Evolutionary conservation across 331 rosid species (phyloP), one percentile per base, ranked within the genome.

Genomic region (Cydonia oblonga): DNA sequence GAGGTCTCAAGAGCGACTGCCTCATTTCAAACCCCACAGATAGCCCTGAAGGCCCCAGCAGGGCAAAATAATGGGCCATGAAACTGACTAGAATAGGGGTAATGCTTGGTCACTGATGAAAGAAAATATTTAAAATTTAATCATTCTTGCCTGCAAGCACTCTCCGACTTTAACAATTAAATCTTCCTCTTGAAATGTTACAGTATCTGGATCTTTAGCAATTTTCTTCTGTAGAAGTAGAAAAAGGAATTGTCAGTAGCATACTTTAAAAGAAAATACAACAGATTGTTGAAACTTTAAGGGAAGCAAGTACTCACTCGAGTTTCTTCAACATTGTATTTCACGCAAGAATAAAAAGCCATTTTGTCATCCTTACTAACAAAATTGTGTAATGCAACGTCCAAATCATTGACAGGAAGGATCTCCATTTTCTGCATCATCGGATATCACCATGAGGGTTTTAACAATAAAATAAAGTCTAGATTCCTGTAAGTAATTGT

Each of bases 361-460:
- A 75, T 82, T 84, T 88, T 93, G 51, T 93, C 97, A 79, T 93
- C 98, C 86, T 93, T 89, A 82, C 83, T 91, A 75, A 91, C 98
- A 81, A 91, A 89, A 83, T 86, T 76, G 73, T 91, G 98, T 71
- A 93, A 82, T 40, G 98, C 98, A 84, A 91, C 82, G 69, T 87
- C 97, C 92, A 93, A 80, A 82, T 93, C 96, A 77, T 91, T 89
- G 83, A 93, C 97, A 4, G 98, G 97, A 79, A 93, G 91, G 81
- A 93, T 89, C 90, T 93, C 98, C 97, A 91, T 95, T 91, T 95
- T 95, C 98, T 95, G 91, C 76, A 81, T 62, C 78, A 75, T 65
- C 32, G 64, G 30, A 67, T 16, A 64, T 71, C 42, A 74, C 54
- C 71, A 73, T 44, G 18, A 68, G 46, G 52, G 42, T 38, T 63